These are phyloP conservation scores for Xylariaceae sp. DNA, from an alignment of 2,329 filamentous ascomycete species.

Conservation along the genomic window DNA sequence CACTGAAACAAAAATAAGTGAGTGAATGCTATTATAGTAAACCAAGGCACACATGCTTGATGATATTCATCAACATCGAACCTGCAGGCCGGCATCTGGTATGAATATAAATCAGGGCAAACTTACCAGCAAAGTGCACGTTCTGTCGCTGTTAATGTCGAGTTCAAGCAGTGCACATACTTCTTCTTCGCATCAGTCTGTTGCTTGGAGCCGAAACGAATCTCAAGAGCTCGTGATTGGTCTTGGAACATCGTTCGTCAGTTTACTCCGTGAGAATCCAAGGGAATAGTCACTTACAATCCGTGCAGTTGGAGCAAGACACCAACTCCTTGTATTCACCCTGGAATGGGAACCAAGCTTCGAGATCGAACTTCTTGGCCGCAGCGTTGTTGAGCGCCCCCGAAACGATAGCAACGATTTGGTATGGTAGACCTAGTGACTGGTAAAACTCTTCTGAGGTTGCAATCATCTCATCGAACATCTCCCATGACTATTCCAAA, in stretches of 20 bases:
- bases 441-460: constrained; percentile 94
- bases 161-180: constrained; percentile 91
- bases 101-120: no score
- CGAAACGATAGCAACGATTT: constrained; percentile 91
- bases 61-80: no score
- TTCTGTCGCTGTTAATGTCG: constrained; percentile 85
- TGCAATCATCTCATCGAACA: constrained; percentile 88
- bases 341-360: constrained; percentile 95
- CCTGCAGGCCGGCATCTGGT: no score
- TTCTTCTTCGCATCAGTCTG: constrained; percentile 82
- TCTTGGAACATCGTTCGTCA: constrained; percentile 33
- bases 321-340: constrained; percentile 96
- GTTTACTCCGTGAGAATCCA: not conserved
- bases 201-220: constrained; percentile 84
- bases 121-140: constrained; percentile 75
- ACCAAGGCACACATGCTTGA: not conserved
- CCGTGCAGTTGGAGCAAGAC: constrained; percentile 74
- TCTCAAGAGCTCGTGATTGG: constrained; percentile 89
- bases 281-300: constrained; percentile 44
- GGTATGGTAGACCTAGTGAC: constrained; percentile 83
- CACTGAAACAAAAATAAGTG: constrained; percentile 21
- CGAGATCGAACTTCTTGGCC: constrained; percentile 91
- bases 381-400: constrained; percentile 87
- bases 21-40: not conserved
- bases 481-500: constrained; percentile 77